phyloP scores from a whole-genome alignment of 1,284 basidiomycete genomes.

The Tilletiaria anomala region DNA sequence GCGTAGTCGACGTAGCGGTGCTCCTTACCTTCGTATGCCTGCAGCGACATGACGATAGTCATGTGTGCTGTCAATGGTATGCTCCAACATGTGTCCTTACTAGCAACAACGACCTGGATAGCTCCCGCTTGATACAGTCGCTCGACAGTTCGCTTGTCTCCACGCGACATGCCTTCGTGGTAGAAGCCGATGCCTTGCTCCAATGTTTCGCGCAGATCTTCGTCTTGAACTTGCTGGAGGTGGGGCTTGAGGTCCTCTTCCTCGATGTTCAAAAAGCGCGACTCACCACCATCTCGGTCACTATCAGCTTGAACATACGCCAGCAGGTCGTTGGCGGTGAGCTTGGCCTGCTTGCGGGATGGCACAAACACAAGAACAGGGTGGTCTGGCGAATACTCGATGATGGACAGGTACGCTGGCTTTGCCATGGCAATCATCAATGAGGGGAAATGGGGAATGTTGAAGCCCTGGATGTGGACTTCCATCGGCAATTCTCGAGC shows the following conservation, averaged over 20 bases:
- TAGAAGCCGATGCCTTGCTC: conserved; percentile 87
- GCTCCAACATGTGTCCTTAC: conserved; percentile 91
- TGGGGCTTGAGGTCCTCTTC: conserved; percentile 69
- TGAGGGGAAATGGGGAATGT: conserved; percentile 90
- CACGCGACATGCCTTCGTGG: conserved; percentile 79
- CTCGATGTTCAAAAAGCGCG: conserved; percentile 82
- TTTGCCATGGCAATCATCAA: conserved; percentile 99
- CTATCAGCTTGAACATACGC: conserved; percentile 79
- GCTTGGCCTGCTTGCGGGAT: conserved; percentile 76
- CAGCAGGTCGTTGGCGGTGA: conserved; percentile 82
- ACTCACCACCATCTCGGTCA: conserved; percentile 46
- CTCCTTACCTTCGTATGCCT: conserved; percentile 58
- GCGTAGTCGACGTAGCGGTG: conserved; percentile 88
- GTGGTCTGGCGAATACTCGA: conserved; percentile 65
- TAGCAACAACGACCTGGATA: conserved; percentile 84
- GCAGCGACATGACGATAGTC: conserved; percentile 97
- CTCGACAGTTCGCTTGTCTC: conserved; percentile 86
- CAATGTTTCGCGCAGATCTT: conserved; percentile 62
- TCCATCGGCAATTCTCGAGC: conserved; percentile 91
- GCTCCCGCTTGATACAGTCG: conserved; percentile 86
- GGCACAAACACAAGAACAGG: conserved; percentile 89
- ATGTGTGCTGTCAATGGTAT: conserved; percentile 84
- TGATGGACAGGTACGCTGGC: conserved; percentile 83
- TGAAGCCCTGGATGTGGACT: conserved; percentile 89
- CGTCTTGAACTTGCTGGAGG: conserved; percentile 68